Evolutionary conservation across 768 basidiomycete species (phyloP), one percentile per base, ranked within the genome.

Genomic region (Lenzites betulinus): DNA sequence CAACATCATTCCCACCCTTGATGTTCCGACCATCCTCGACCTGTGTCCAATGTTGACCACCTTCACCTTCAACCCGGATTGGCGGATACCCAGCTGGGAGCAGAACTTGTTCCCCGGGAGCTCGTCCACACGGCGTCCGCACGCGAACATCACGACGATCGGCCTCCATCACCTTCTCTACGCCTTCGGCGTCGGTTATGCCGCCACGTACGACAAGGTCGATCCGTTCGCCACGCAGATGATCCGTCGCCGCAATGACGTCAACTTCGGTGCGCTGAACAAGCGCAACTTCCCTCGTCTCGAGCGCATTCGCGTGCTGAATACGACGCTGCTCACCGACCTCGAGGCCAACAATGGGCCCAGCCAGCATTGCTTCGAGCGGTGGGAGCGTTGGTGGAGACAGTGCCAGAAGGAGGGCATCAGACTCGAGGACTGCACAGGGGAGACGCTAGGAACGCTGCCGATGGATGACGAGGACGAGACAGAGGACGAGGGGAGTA

Each of bases 341-440:
- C 72, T 92, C 54, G 85, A 90, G 51, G 71, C 75, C 18, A 73
- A 81, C 66, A 51, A 82, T 76, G 73, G 90, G 67, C 71, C 89
- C 68, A 54, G 76, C 36, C 62, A 66, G 50, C 41, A 50, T 63
- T 76, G 76, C 56, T 75, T 69, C 54, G 77, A 80, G 59, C 74
- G 90, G 30, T 92, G 89, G 85, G 84, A 85, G 64, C 74, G 79
- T 48, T 92, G 90, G 90, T 88, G 84, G 82, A 77, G 77, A 15
- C 76, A 73, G 64, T 87, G 83, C 62, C 62, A 74, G 0, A 62
- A 65, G 20, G 76, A 81, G 69, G 79, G 82, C 0, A 74, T 91
- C 5, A 72, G 86, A 43, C 69, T 92, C 51, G 89, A 92, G 72
- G 90, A 92, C 70, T 92, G 90, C 67, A 91, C 90, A 0, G 90